These are phyloP conservation scores for Collybiopsis confluens DNA, from an alignment of 768 basidiomycete genomes.

Conservation along the genomic window DNA sequence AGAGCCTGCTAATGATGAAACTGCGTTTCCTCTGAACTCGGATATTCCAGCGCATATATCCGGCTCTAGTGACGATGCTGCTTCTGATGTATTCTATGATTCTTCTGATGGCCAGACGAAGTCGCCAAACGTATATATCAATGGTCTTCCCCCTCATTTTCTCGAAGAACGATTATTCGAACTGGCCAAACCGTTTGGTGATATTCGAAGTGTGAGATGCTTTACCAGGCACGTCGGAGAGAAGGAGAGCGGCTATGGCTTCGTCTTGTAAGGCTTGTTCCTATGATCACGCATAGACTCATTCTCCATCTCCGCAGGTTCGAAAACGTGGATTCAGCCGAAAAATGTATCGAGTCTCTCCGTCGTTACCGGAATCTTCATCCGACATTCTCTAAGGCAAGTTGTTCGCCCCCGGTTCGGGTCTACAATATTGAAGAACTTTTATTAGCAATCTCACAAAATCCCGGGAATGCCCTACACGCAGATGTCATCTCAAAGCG, in stretches of 20 bases:
- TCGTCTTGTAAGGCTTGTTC: conserved; percentile 19
- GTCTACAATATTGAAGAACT: too few species aligned
- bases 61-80: neutral
- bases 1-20: neutral
- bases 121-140: conserved; percentile 85
- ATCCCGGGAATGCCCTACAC: conserved; percentile 74
- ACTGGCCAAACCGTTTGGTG: conserved; percentile 68
- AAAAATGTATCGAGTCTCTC: conserved; percentile 68
- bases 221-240: conserved; percentile 83
- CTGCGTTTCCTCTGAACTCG: neutral
- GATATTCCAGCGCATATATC: conserved; percentile 3
- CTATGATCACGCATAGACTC: neutral
- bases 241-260: conserved; percentile 45
- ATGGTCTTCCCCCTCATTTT: conserved; percentile 79
- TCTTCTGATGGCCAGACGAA: conserved; percentile 19
- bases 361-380: conserved; percentile 74
- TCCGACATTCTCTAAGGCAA: conserved; percentile 83
- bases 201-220: conserved; percentile 72
- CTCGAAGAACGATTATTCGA: conserved; percentile 76
- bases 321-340: conserved; percentile 60
- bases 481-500: conserved; percentile 20
- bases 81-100: neutral
- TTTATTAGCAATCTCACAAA: conserved; percentile 64
- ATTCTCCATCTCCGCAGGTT: conserved; percentile 42
- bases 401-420: too few species aligned